Evolutionary conservation across 768 basidiomycete genomes (phyloP).

Genomic region (Clathrus columnatus): DNA sequence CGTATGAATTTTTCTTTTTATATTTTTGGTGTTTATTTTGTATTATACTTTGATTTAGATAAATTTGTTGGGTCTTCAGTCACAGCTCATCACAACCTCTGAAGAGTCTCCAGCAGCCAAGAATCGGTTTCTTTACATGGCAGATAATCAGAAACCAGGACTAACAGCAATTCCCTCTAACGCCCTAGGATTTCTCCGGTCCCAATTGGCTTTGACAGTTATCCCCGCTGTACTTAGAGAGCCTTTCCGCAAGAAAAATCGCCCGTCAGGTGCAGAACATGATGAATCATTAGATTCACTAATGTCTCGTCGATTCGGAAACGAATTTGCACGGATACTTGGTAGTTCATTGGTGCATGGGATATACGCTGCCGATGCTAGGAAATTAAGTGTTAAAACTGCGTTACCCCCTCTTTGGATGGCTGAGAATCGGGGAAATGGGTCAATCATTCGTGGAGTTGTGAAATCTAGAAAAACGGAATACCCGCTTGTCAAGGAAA

Average conservation of each 20-base stretch:
- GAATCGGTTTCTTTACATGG: conserved; percentile 64
- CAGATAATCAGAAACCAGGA: conserved; percentile 31
- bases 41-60: conserved; percentile 39
- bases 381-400: conserved; percentile 62
- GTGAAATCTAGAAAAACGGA: conserved; percentile 20
- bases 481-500: conserved; percentile 13
- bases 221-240: conserved; percentile 52
- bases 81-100: conserved; percentile 57
- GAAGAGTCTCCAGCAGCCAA: conserved; percentile 63
- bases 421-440: conserved; percentile 55
- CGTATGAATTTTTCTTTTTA: conserved; percentile 38
- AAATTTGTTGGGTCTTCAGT: conserved; percentile 55
- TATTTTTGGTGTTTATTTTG: conserved; percentile 8
- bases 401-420: conserved; percentile 71
- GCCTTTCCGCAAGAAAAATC: conserved; percentile 31
- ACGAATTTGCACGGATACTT: conserved; percentile 60
- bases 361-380: conserved; percentile 83
- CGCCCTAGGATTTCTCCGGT: conserved; percentile 26
- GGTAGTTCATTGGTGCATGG: conserved; percentile 84
- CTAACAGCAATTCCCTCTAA: conserved; percentile 44
- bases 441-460: conserved; percentile 61
- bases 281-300: conserved; percentile 85
- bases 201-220: conserved; percentile 36
- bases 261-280: conserved; percentile 18
- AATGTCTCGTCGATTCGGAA: conserved; percentile 64